Percentiles rank a stretch among this genome's conserved stretches.
Conservation (phyloP, 768 basidiomycete genomes). For the Leccinum arenicola region DNA sequence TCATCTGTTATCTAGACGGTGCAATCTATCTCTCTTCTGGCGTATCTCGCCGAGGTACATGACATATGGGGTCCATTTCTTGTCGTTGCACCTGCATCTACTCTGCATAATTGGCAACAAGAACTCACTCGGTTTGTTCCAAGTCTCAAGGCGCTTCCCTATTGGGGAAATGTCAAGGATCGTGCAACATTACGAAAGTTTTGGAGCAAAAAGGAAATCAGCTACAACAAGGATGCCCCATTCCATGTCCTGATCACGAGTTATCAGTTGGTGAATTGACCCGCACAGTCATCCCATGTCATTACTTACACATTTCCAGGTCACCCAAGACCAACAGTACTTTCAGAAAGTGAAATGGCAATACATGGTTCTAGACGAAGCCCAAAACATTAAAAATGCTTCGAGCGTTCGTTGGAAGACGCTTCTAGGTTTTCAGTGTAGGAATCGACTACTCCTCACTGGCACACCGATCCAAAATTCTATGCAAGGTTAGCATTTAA, state of each 20-base stretch:
- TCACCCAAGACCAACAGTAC: constrained; percentile 96
- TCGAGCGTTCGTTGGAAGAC: constrained; percentile 97
- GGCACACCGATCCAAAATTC: constrained; percentile 99
- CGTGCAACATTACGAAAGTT: constrained; percentile 92
- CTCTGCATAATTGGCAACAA: constrained; percentile 99
- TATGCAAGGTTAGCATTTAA: constrained; percentile 79
- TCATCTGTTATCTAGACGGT: constrained; percentile 61
- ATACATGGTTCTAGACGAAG: constrained; percentile 99
- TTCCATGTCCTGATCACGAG: constrained; percentile 97
- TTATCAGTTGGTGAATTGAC: constrained; percentile 78
- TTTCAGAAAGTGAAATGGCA: constrained; percentile 99
- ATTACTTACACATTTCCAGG: constrained; percentile 40
- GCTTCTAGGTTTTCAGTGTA: constrained; percentile 89
- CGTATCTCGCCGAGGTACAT: constrained; percentile 94
- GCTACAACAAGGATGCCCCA: constrained; percentile 90
- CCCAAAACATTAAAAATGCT: constrained; percentile 99
- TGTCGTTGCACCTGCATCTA: constrained; percentile 95
- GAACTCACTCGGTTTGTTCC: constrained; percentile 97
- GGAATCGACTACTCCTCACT: constrained; percentile 91
- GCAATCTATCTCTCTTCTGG: constrained; percentile 94
- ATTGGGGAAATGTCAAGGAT: constrained; percentile 98
- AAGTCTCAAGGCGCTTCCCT: constrained; percentile 88
- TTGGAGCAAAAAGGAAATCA: constrained; percentile 97
- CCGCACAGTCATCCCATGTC: background rate
- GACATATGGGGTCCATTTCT: constrained; percentile 99